Conservation (phyloP, 768 basidiomycete genomes). For the Boletus sp. region DNA sequence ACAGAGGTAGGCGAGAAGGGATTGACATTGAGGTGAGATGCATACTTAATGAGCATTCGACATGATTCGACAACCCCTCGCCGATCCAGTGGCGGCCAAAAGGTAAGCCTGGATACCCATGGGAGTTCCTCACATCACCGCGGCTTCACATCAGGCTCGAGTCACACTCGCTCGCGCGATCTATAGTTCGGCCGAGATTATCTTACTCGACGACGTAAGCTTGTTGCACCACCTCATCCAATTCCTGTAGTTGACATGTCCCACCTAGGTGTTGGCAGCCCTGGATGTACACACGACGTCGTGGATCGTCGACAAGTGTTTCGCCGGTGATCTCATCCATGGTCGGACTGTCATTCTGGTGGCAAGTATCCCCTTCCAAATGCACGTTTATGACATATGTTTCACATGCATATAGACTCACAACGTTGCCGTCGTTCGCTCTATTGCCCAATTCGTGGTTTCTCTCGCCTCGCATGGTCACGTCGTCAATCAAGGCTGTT, state of each 20-base stretch:
- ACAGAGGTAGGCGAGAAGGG: conserved; percentile 3
- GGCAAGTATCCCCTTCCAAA: background rate
- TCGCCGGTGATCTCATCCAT: background rate
- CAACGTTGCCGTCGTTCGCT: background rate
- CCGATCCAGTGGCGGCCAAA: background rate
- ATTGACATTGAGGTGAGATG: conserved; percentile 1
- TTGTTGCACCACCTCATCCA: too few species aligned
- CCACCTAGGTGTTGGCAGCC: background rate
- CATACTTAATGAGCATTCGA: background rate
- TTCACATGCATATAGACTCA: background rate
- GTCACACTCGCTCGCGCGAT: conserved; percentile 2
- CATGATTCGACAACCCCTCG: background rate
- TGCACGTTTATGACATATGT: too few species aligned
- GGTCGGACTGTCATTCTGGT: conserved; percentile 4
- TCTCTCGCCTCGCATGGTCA: background rate
- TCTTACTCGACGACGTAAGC: conserved; percentile 1
- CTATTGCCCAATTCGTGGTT: background rate
- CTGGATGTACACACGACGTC: conserved; percentile 1
- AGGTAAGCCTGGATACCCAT: background rate
- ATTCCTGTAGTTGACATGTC: background rate
- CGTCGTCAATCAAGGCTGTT: background rate
- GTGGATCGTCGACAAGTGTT: conserved; percentile 2
- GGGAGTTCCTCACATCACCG: too few species aligned
- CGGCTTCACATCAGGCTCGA: background rate
- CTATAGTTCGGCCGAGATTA: background rate